Percentiles rank a stretch among this genome's conserved stretches.
These are phyloP conservation scores for Botryotinia calthae DNA, from an alignment of 2,329 filamentous ascomycete species.

Conservation along the genomic window DNA sequence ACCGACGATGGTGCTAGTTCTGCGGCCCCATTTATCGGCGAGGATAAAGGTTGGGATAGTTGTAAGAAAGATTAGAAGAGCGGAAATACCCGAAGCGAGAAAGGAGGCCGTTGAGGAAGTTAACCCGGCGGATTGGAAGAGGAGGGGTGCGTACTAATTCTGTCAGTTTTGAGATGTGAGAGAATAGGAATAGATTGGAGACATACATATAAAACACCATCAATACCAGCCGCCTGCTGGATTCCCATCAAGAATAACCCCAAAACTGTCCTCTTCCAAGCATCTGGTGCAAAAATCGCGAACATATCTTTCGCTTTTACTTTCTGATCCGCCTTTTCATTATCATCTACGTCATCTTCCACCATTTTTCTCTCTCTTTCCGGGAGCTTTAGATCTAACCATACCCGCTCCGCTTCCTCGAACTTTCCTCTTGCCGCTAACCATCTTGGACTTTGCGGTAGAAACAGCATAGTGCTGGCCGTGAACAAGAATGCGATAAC, in stretches of 20 bases:
- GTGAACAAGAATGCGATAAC: conserved; percentile 44
- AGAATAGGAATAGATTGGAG: neutral
- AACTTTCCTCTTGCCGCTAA: conserved; percentile 48
- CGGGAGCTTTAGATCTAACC: conserved; percentile 32
- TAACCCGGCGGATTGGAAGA: conserved; percentile 60
- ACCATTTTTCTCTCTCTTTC: conserved; percentile 33
- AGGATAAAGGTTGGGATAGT: conserved; percentile 56
- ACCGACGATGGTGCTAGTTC: conserved; percentile 52
- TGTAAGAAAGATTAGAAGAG: conserved; percentile 55
- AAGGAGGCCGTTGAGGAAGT: conserved; percentile 53
- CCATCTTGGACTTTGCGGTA: conserved; percentile 60
- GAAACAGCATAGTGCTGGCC: conserved; percentile 40
- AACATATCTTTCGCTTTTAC: conserved; percentile 29
- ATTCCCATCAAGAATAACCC: conserved; percentile 58
- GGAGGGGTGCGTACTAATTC: conserved; percentile 54
- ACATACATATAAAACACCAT: conserved; percentile 59
- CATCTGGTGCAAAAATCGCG: conserved; percentile 42
- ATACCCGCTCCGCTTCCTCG: conserved; percentile 46
- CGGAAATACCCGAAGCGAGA: conserved; percentile 60
- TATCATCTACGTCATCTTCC: conserved; percentile 18
- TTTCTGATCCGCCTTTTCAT: conserved; percentile 20
- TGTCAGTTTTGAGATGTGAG: conserved; percentile 3
- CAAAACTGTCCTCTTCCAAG: conserved; percentile 48
- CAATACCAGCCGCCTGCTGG: conserved; percentile 60
- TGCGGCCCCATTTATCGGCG: conserved; percentile 57